Evolutionary conservation across 2,329 filamentous ascomycete genomes (phyloP).

Genomic region (Huntiella bhutanensis): DNA sequence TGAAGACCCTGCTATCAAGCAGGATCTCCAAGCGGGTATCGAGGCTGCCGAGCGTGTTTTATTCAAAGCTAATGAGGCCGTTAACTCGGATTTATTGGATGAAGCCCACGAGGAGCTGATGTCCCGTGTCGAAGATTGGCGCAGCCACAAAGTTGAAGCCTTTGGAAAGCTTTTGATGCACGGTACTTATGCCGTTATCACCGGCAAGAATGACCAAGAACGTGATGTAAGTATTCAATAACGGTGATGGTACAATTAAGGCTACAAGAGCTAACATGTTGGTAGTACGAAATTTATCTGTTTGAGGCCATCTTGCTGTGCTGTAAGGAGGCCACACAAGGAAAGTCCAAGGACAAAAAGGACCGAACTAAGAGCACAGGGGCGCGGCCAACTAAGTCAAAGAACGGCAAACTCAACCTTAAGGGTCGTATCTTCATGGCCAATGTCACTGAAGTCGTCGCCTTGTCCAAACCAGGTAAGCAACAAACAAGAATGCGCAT

Average conservation of each 20-base stretch:
- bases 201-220: constrained; percentile 74
- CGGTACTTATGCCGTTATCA: constrained; percentile 80
- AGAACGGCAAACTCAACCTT: constrained; percentile 69
- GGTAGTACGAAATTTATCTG: constrained; percentile 86
- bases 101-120: constrained; percentile 72
- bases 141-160: constrained; percentile 73
- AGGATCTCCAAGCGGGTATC: constrained; percentile 58
- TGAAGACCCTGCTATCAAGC: constrained; percentile 49
- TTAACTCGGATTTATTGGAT: constrained; percentile 68
- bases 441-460: constrained; percentile 90
- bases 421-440: constrained; percentile 99
- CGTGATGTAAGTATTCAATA: constrained; percentile 48
- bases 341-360: constrained; percentile 64
- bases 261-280: constrained; percentile 2
- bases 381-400: constrained; percentile 36
- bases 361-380: constrained; percentile 38
- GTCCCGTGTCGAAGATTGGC: constrained; percentile 85
- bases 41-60: constrained; percentile 67
- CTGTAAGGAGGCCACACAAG: constrained; percentile 83
- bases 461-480: constrained; percentile 69
- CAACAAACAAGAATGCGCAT: constrained; percentile 5
- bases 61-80: constrained; percentile 71
- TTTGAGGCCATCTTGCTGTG: constrained; percentile 91
- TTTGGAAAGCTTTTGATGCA: constrained; percentile 80
- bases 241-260: not conserved